Conservation (phyloP, 2,329 filamentous ascomycete species). For the Penicillium fuscoglaucum region DNA sequence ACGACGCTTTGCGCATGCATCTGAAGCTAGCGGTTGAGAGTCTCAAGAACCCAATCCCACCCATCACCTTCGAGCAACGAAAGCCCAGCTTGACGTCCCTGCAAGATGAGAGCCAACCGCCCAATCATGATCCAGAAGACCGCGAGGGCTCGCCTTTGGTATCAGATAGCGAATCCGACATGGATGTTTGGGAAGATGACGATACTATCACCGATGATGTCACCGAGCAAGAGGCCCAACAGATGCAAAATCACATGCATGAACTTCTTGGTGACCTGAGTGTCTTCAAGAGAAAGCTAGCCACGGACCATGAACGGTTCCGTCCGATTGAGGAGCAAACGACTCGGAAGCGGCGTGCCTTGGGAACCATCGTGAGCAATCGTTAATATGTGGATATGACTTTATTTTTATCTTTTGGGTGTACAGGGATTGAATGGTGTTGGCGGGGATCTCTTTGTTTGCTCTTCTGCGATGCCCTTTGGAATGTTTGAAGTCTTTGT, state of each 20-base stretch:
- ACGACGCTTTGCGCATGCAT: slow-evolving; percentile 84
- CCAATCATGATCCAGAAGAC: slow-evolving; percentile 46
- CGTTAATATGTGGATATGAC: slow-evolving; percentile 18
- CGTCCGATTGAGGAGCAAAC: slow-evolving; percentile 28
- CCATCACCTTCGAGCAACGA: slow-evolving; percentile 37
- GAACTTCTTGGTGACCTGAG: slow-evolving; percentile 77
- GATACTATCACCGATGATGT: slow-evolving; percentile 53
- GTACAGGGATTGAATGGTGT: slow-evolving; percentile 19
- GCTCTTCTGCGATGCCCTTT: slow-evolving; percentile 2
- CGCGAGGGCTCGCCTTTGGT: slow-evolving; percentile 28
- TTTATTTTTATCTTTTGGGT: slow-evolving; percentile 11
- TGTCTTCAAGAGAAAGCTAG: slow-evolving; percentile 81
- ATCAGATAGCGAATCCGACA: slow-evolving; percentile 33
- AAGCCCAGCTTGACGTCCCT: slow-evolving; percentile 40
- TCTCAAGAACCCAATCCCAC: slow-evolving; percentile 85
- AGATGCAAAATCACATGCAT: slow-evolving; percentile 83
- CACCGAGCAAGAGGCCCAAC: slow-evolving; percentile 49
- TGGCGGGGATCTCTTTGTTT: slow-evolving; percentile 18
- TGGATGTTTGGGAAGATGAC: slow-evolving; percentile 50
- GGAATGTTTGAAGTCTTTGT: slow-evolving; percentile 2
- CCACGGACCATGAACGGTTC: slow-evolving; percentile 63
- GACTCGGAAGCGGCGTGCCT: slow-evolving; percentile 31
- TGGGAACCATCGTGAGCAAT: slow-evolving; percentile 34
- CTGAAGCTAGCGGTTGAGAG: slow-evolving; percentile 82
- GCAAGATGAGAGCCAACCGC: slow-evolving; percentile 62